Base-by-base conservation (phyloP, 768 basidiomycete genomes). In the Boletellus sp. region DNA sequence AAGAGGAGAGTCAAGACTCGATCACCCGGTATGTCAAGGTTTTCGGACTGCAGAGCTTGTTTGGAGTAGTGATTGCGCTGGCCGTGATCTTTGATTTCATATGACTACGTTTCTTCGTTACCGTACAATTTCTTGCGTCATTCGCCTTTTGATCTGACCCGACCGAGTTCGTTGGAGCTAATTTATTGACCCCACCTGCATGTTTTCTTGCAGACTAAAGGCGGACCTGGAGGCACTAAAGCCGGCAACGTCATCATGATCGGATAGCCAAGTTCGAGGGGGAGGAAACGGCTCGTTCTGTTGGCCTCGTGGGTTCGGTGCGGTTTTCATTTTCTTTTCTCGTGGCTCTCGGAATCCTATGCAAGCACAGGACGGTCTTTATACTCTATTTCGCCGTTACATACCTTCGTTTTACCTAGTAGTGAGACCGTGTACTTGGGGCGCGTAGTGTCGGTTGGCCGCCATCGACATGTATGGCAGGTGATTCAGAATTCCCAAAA, bases 11-110 rank as follows among this genome's bases (percentile, higher is more conserved):
- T 53, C 76, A 83, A 57, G 86, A 88, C 61, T 78, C 82, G 51
- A 83, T 90, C 49, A 83, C 83, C 61, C 80, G 84, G 89, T 91
- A 86, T 72, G 86, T 82, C 62, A 73, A 70, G 62, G 70, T 79
- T 58, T 83, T 81, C 69, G 73, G 77, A 59, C 69, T 80, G 58
- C 80, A 82, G 67, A 74, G 77, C 63, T 78, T 81, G 55, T 65
- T 78, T 54, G 75, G 74, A 59, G 75, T 72, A 53, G 63, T 77
- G 49, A 64, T 76, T 56, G 74, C 78, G 62, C 73, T 81, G 67
- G 79, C 72, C 67, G 74, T 78, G 62, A 72, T 83, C 54, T 79
- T 77, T 62, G 74, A 75, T 56, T 71, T 79, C 62, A 67, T 74
- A 63, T 80, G 65, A 76, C 60, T 56, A 64, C 40, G 24, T 54